Evolutionary conservation across 768 basidiomycete genomes (phyloP).

Genomic region (Fomitopsis serialis): DNA sequence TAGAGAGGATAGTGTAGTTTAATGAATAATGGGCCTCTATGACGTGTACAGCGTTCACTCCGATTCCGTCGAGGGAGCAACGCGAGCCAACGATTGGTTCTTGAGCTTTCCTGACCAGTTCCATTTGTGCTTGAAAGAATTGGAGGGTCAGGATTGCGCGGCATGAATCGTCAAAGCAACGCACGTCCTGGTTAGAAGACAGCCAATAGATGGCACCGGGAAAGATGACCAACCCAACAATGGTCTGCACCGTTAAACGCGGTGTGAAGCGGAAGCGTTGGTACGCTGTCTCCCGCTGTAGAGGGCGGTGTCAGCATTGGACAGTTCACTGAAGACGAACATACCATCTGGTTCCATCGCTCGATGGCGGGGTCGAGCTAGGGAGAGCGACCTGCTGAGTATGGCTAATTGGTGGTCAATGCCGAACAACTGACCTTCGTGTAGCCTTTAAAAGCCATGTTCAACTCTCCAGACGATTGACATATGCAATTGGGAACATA

Average conservation of each 20-base stretch:
- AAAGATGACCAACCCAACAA: slow-evolving; percentile 60
- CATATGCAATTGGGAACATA: slow-evolving; percentile 18
- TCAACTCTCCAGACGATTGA: too few relatives aligned
- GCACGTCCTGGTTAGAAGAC: slow-evolving; percentile 34
- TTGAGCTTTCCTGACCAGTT: slow-evolving; percentile 49
- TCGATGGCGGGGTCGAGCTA: slow-evolving; percentile 48
- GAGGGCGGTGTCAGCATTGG: background rate
- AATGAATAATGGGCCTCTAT: slow-evolving; percentile 3
- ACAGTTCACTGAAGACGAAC: background rate
- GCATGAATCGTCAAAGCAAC: slow-evolving; percentile 11
- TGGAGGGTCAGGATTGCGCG: background rate
- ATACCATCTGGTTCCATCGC: slow-evolving; percentile 56
- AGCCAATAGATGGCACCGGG: slow-evolving; percentile 52
- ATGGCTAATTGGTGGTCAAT: slow-evolving; percentile 1
- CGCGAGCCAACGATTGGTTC: slow-evolving; percentile 32
- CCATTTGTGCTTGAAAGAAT: slow-evolving; percentile 40
- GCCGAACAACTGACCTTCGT: slow-evolving; percentile 41
- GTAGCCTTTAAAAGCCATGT: slow-evolving; percentile 34
- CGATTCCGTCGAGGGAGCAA: slow-evolving; percentile 15
- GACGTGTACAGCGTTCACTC: slow-evolving; percentile 3
- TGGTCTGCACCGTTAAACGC: slow-evolving; percentile 51
- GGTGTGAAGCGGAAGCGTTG: slow-evolving; percentile 78
- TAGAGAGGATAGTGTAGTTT: slow-evolving; percentile 3
- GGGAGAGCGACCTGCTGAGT: slow-evolving; percentile 1
- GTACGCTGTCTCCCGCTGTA: slow-evolving; percentile 80